These are phyloP conservation scores for Penicillium paxilli DNA, from an alignment of 495 filamentous ascomycete species.

Conservation along the genomic window DNA sequence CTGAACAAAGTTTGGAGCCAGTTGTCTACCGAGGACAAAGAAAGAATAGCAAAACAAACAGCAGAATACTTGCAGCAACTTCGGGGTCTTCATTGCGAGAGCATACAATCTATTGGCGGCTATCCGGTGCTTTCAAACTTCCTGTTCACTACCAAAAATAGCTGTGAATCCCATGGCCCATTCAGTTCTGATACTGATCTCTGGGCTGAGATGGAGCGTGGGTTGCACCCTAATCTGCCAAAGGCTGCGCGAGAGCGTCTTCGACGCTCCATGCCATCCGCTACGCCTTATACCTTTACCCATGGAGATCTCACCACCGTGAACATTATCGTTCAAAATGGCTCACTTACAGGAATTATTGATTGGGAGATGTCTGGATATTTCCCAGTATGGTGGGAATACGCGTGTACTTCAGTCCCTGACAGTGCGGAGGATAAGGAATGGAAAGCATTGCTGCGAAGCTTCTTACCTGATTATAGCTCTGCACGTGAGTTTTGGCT, in stretches of 20 bases:
- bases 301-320: slow-evolving; percentile 36
- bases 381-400: slow-evolving; percentile 31
- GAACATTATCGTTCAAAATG: slow-evolving; percentile 36
- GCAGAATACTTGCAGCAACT: slow-evolving; percentile 31
- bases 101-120: slow-evolving; percentile 23
- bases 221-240: not conserved
- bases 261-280: slow-evolving; percentile 26
- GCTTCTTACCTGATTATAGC: slow-evolving; percentile 23
- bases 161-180: slow-evolving; percentile 18
- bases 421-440: slow-evolving; percentile 20
- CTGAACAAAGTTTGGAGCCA: slow-evolving; percentile 22
- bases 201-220: slow-evolving; percentile 13
- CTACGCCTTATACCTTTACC: slow-evolving; percentile 34
- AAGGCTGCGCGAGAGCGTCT: slow-evolving; percentile 11
- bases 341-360: slow-evolving; percentile 20
- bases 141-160: slow-evolving; percentile 7
- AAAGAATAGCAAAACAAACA: slow-evolving; percentile 29
- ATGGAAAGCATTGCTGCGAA: slow-evolving; percentile 25
- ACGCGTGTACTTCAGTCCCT: slow-evolving; percentile 10
- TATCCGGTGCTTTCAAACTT: slow-evolving; percentile 16
- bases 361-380: slow-evolving; percentile 29
- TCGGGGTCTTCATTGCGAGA: slow-evolving; percentile 24
- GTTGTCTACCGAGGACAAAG: slow-evolving; percentile 19
- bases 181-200: slow-evolving; percentile 28
- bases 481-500: slow-evolving; percentile 19